Base-by-base conservation (phyloP, 805 yeast species). In the Metschnikowia noctiluminum region DNA sequence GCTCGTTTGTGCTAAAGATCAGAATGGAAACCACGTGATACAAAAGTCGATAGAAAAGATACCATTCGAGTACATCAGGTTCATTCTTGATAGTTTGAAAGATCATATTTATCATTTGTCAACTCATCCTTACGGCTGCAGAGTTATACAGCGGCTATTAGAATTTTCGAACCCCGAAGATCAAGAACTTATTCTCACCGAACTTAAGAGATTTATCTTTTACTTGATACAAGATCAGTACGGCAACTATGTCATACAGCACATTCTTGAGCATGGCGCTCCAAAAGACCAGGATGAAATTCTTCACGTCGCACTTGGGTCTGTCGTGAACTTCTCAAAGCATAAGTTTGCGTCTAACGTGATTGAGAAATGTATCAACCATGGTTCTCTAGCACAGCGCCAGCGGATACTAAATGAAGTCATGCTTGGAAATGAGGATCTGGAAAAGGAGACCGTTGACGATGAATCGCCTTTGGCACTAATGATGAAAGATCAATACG, bases 301-400 rank as follows among this genome's bases (percentile, higher is more conserved):
- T 43, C 74, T 89, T 41, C 73, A 77, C 39, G 81, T 86, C 40
- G 95, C 92, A 10, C 67, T 82, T 31, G 84, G 84, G 28, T 78
- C 82, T 15, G 84, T 89, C 42, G 88, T 94, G 31, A 82, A 79
- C 45, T 85, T 90, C 50, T 88, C 97, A n/a, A 86, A 89, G 61
- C 99, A 94, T 72, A 94, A 94, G 69, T 94, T 90, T 73, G 98
- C 99, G 2, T 89, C 97, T 0, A 94, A 94, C 66, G 99, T 95
- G 30, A 96, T 94, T 56, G 99, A 94, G 66, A 90, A 89, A 65
- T 88, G 96, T 59, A 88, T 94, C 49, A 77, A 87, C 48, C 80
- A 76, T 65, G 95, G 96, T 41, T 74, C 80, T 14, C 65, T 70
- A 8, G 72, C 68, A 6, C 95, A 90, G 65, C 78, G 90, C 53